Conservation (phyloP, 305 asterid genomes). For the Petunia hybrid region DNA sequence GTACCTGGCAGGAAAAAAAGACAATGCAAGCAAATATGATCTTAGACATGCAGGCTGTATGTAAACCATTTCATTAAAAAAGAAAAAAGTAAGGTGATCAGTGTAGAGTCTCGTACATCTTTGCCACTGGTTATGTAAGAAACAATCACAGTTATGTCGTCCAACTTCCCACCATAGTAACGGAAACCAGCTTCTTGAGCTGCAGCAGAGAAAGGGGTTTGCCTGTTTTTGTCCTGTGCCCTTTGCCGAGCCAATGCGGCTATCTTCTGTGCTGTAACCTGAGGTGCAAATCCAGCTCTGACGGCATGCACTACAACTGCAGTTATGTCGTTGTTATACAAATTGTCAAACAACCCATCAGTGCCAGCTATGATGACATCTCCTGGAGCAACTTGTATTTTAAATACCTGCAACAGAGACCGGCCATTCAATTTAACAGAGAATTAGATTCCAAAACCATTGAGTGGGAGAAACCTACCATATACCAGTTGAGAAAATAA, state of each 20-base stretch:
- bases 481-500: neutral
- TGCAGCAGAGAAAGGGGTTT: constrained; percentile 96
- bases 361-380: constrained; percentile 96
- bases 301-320: constrained; percentile 87
- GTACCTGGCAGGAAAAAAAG: neutral
- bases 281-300: constrained; percentile 91
- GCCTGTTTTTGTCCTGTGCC: constrained; percentile 87
- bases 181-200: constrained; percentile 99
- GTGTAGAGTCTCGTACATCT: constrained; percentile 50
- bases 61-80: neutral
- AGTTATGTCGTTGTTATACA: constrained; percentile 81
- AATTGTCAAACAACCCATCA: constrained; percentile 95
- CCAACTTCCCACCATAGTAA: constrained; percentile 96
- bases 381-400: constrained; percentile 88
- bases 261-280: constrained; percentile 91
- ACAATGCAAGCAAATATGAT: constrained; percentile 7
- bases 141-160: constrained; percentile 90
- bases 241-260: constrained; percentile 96
- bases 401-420: constrained; percentile 67
- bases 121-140: constrained; percentile 72
- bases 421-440: neutral
- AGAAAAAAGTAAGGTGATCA: neutral
- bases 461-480: neutral
- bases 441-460: neutral
- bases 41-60: neutral